A percentile compares a stretch with the other conserved stretches of the same genome.
These are phyloP conservation scores for Monosporascus sp. DNA, from an alignment of 2,329 filamentous ascomycete species.

Conservation along the genomic window DNA sequence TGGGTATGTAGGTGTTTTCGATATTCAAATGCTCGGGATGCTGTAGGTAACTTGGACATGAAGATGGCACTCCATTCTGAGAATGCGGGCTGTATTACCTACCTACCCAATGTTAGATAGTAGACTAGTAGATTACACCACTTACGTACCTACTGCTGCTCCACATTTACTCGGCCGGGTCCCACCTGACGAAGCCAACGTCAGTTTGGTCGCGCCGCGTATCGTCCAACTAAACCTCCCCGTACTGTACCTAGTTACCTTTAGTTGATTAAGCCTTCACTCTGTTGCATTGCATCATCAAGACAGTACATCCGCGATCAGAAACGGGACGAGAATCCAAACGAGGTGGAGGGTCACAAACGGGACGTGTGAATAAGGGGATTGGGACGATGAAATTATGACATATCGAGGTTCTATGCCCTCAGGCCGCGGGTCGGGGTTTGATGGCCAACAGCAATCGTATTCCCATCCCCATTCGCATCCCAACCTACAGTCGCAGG, in stretches of 20 bases:
- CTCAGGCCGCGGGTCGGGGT: conserved; percentile 24
- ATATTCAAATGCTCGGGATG: no score
- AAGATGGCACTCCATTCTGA: no score
- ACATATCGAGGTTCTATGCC: conserved; percentile 28
- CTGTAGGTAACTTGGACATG: no score
- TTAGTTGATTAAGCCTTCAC: no score
- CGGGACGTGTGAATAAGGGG: conserved; percentile 5
- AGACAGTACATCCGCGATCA: no score
- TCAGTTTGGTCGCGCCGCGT: not conserved
- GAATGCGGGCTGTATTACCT: no score
- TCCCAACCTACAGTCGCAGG: not conserved
- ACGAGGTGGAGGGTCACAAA: not conserved
- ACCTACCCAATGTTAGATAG: no score
- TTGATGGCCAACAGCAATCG: conserved; percentile 21
- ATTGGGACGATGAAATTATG: conserved; percentile 26
- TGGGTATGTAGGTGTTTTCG: no score
- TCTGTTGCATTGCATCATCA: not conserved
- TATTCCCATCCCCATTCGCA: conserved; percentile 12
- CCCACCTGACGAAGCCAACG: not conserved
- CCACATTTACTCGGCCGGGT: not conserved
- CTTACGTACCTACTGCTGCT: not conserved
- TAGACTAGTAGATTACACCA: no score
- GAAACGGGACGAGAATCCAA: not conserved
- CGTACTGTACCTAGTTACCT: no score
- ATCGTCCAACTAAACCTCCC: not conserved